These are phyloP conservation scores for Areca catechu DNA, from an alignment of 176 grass and related monocot species.

Conservation along the genomic window DNA sequence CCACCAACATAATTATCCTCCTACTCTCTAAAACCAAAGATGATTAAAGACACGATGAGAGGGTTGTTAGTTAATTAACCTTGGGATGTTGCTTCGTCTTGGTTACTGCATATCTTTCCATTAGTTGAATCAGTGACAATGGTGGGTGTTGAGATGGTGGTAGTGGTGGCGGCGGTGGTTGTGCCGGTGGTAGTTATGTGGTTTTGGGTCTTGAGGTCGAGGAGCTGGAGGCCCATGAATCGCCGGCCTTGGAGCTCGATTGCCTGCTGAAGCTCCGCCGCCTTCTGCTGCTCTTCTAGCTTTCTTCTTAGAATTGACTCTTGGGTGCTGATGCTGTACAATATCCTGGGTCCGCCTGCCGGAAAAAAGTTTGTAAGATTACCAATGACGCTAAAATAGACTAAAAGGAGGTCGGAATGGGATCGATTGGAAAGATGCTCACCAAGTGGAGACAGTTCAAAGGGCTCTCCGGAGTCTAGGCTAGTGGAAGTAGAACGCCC, in stretches of 20 bases:
- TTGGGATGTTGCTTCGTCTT: conserved; percentile 34
- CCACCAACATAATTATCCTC: too few relatives aligned
- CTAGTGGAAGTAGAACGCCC: conserved; percentile 41
- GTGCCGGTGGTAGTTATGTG: conserved; percentile 22
- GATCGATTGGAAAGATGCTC: background rate
- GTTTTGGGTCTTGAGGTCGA: conserved; percentile 36
- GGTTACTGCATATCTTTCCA: conserved; percentile 7
- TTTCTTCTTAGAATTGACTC: conserved; percentile 61
- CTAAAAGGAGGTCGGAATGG: too few relatives aligned
- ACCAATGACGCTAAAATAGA: too few relatives aligned
- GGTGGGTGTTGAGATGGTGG: conserved; percentile 7
- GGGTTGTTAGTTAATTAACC: conserved; percentile 20
- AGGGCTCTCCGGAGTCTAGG: conserved; percentile 44
- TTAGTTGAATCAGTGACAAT: background rate
- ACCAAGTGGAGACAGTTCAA: conserved; percentile 61
- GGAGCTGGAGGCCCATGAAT: conserved; percentile 51
- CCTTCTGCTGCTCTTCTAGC: conserved; percentile 56
- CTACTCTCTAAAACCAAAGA: too few relatives aligned
- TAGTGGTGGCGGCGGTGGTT: background rate
- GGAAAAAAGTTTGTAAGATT: too few relatives aligned
- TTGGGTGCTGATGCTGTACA: conserved; percentile 27
- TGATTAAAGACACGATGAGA: background rate
- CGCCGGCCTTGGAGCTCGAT: conserved; percentile 52
- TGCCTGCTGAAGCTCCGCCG: conserved; percentile 52
- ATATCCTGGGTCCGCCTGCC: conserved; percentile 42